A percentile compares a stretch with the other conserved stretches of the same genome.
Conservation (phyloP, 805 yeast genomes). For the Ogataea parapolymorpha region DNA sequence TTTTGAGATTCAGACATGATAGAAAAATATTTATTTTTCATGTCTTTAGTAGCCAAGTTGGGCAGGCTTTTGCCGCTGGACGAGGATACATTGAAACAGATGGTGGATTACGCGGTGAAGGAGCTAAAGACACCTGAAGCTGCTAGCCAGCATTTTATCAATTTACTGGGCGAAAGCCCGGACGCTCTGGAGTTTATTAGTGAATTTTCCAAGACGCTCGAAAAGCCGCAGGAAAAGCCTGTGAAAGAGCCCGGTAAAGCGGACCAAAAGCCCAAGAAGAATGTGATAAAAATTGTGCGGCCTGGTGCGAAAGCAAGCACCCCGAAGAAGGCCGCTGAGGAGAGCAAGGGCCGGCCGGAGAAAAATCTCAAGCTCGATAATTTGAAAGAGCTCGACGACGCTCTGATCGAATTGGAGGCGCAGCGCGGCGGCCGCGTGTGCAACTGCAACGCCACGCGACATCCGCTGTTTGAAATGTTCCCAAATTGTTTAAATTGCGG, state of each 20-base stretch:
- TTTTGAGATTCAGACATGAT: slow-evolving; percentile 20
- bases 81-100: slow-evolving; percentile 49
- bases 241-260: slow-evolving; percentile 1
- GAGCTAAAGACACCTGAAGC: slow-evolving; percentile 43
- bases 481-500: slow-evolving; percentile 97
- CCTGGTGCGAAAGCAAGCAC: neutral
- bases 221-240: slow-evolving; percentile 13
- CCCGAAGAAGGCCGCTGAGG: neutral
- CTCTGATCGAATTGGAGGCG: slow-evolving; percentile 43
- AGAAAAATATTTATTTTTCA: neutral
- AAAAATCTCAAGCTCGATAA: slow-evolving; percentile 39
- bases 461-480: slow-evolving; percentile 83
- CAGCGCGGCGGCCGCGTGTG: slow-evolving; percentile 38
- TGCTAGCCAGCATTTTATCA: slow-evolving; percentile 50
- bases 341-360: neutral
- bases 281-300: slow-evolving; percentile 5
- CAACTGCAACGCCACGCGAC: slow-evolving; percentile 82
- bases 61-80: slow-evolving; percentile 53
- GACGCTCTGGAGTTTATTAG: slow-evolving; percentile 47
- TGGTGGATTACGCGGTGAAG: slow-evolving; percentile 50
- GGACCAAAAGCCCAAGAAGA: slow-evolving; percentile 1
- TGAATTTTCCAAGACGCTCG: slow-evolving; percentile 40
- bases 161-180: slow-evolving; percentile 56
- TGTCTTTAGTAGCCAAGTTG: slow-evolving; percentile 15
- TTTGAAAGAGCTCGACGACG: slow-evolving; percentile 49